These are phyloP conservation scores for Mycena albidolilacea DNA, from an alignment of 768 basidiomycete genomes.

Conservation along the genomic window DNA sequence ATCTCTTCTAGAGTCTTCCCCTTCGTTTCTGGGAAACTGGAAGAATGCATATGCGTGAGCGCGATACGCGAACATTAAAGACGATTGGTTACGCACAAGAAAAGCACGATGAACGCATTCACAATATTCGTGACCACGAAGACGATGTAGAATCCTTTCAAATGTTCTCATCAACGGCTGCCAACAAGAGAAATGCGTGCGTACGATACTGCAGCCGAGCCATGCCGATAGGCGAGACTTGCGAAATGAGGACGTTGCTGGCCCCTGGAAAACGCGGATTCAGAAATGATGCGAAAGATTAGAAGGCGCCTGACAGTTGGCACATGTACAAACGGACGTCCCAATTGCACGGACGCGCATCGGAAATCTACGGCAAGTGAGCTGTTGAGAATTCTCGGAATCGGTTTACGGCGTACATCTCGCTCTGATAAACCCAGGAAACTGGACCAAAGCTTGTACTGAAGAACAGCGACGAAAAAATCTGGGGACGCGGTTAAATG, in stretches of 20 bases:
- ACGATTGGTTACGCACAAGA: constrained; percentile 28
- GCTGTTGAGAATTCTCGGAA: constrained; percentile 44
- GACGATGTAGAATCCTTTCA: constrained; percentile 34
- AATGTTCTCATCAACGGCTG: background rate
- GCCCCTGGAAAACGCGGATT: constrained; percentile 26
- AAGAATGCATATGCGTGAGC: background rate
- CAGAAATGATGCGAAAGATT: background rate
- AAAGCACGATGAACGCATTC: constrained; percentile 34
- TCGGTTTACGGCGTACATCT: constrained; percentile 25
- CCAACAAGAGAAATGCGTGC: background rate
- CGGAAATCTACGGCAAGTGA: constrained; percentile 59
- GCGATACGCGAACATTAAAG: background rate
- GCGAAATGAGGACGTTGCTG: constrained; percentile 39
- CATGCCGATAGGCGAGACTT: constrained; percentile 38
- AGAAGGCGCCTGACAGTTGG: constrained; percentile 26
- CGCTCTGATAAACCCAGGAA: constrained; percentile 50
- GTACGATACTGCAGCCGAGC: constrained; percentile 26
- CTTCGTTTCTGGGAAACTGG: constrained; percentile 40
- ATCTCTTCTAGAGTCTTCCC: constrained; percentile 40
- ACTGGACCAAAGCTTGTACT: constrained; percentile 67
- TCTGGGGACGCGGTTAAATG: constrained; percentile 65
- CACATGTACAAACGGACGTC: constrained; percentile 39
- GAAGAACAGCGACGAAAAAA: constrained; percentile 64
- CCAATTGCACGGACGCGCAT: constrained; percentile 66
- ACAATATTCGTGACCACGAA: constrained; percentile 35